Evolutionary conservation across 192 early-diverging fungal species (phyloP), one percentile per base, ranked within the genome.

Genomic region (Coemansia guatemalensis): DNA sequence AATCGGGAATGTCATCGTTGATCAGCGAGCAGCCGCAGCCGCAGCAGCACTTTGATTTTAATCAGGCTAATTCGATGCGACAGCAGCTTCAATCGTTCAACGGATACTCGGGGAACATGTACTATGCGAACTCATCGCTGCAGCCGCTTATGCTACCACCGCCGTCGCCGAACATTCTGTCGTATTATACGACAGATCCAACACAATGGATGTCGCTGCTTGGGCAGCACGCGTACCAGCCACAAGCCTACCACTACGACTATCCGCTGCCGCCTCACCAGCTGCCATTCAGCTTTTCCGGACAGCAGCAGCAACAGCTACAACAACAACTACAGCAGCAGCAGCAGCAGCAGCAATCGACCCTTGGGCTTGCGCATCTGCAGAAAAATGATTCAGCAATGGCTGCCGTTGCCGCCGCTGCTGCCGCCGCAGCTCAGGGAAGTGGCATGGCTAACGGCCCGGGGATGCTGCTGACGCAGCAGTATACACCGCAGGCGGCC

Each of bases 131-230:
- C n/a, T 32, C 65, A 27, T 60, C 69, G 39, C 35, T 78, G 24
- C 82, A 83, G 60, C 73, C 73, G 17, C 64, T 78, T 29, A 79
- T 83, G 69, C 49, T 79, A 21, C 82, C 82, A 51, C 82, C 82
- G 20, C 82, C 82, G 22, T 83, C 82, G n/a, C 82, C 82, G 0
- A 79, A 69, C 14, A 79, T 83, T 32, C 62, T 83, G 2, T 83
- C 82, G 52, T 83, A 83, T 59, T 83, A 83, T 59, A 73, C 56
- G 52, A 60, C 69, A 1, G 76, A 83, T 53, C 81, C 81, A 2
- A 62, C 62, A 11, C 62, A 73, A 12, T 70, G 67, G 76, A 73
- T 79, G 71, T 74, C 76, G 48, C 65, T 75, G 53, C 68, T 72
- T 50, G 71, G 58, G 26, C 73, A 58, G 29, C 56, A 72, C 58